Base-by-base conservation (phyloP, 768 basidiomycete species). In the Sporobolomyces pararoseus region DNA sequence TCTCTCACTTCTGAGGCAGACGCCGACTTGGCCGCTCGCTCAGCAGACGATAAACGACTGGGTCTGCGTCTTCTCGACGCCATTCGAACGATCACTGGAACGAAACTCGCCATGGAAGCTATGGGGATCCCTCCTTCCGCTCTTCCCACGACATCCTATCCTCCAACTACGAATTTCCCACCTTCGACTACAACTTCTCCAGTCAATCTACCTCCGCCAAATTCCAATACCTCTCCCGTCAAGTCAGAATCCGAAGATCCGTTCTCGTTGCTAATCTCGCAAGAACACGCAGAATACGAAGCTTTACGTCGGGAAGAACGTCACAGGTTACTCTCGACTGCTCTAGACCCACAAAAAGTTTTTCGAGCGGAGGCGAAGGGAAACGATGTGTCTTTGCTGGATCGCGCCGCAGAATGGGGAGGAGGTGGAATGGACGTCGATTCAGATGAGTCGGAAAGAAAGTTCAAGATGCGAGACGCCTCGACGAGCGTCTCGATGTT, bases 41-140 rank as follows among this genome's bases (percentile, higher is more conserved):
- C 59, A 4, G 46, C 59, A 16, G 59, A 61, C 46, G 59, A 61
- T 46, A 61, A 49, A n/a, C 7, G 59, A 21, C 59, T 61, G 29
- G 59, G 59, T 16, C 46, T 61, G 21, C 59, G 59, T 2, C 31
- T 61, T 1, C 46, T 61, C 46, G 59, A 61, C 32, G 59, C 59
- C 19, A 61, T 61, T 29, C 27, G 59, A 25, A 49, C 59, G 7
- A 61, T 61, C 46, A 61, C 59, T 3, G 59, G 59, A 12, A 49
- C 59, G 42, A 46, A 60, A 47, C 58, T 60, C 58, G 58, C 58
- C 9, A 60, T 60, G 58, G 58, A 60, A 32, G 58, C 58, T 4
- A 60, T 60, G 58, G 58, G 58, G 19, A 35, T 60, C 29, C 7
- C 58, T 35, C 25, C 42, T 31, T 46, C 58, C 25, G 44, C 58